Conservation (phyloP, 73 alveolate genomes). For the Symbiodinium pilosum region DNA sequence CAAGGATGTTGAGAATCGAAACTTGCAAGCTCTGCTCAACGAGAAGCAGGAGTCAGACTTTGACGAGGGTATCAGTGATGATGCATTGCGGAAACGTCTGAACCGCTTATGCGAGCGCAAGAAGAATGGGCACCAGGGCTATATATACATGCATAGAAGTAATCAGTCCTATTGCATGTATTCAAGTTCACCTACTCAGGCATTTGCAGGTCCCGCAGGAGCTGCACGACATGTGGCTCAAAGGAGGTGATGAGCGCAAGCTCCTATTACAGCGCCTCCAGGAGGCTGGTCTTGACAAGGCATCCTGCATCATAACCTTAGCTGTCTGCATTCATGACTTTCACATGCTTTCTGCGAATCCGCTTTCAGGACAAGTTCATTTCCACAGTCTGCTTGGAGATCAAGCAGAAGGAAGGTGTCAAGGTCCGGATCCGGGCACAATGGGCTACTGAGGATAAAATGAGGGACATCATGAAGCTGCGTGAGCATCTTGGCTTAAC, state of each 20-base stretch:
- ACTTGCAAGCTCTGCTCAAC: neutral
- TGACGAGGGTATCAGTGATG: neutral
- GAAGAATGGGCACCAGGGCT: neutral
- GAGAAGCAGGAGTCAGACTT: neutral
- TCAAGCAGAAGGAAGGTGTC: neutral
- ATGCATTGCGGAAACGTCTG: neutral
- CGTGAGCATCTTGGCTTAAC: neutral
- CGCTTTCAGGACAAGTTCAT: slow-evolving; percentile 15
- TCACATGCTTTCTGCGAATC: neutral
- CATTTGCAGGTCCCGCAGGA: neutral
- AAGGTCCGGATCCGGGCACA: slow-evolving; percentile 36
- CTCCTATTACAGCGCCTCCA: neutral
- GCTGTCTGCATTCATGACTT: too few species aligned
- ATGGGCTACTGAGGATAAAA: slow-evolving; percentile 61
- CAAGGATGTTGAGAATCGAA: neutral
- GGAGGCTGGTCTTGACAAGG: slow-evolving; percentile 7
- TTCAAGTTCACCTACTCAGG: neutral
- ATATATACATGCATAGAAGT: too few species aligned
- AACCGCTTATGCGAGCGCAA: neutral
- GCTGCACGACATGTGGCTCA: slow-evolving; percentile 6
- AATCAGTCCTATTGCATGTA: too few species aligned
- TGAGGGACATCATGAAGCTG: slow-evolving; percentile 38
- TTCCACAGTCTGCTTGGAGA: neutral
- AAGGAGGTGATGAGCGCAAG: slow-evolving; percentile 22
- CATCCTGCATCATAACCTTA: too few species aligned